Evolutionary conservation across 1,284 basidiomycete species (phyloP).

Genomic region (Peniophora sp.): DNA sequence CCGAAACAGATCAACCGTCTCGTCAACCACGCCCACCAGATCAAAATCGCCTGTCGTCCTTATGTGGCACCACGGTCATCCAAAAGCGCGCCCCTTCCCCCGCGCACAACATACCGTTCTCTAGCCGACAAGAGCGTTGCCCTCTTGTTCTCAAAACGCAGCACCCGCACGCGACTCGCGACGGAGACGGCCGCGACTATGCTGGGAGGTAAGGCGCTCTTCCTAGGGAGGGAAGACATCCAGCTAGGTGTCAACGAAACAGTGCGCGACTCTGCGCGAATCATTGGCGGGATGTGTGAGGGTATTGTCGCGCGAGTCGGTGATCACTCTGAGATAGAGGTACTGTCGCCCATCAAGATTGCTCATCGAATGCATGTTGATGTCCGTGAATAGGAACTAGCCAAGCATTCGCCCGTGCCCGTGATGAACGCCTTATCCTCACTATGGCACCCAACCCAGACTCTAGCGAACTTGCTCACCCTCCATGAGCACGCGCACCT

Average conservation of each 20-base stretch:
- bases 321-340: constrained; percentile 89
- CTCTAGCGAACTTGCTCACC: constrained; percentile 89
- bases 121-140: constrained; percentile 81
- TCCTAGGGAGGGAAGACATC: constrained; percentile 86
- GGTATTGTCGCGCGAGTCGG: constrained; percentile 97
- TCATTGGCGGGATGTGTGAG: constrained; percentile 92
- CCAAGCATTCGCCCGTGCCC: constrained; percentile 83
- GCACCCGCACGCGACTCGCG: constrained; percentile 86
- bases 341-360: constrained; percentile 22
- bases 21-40: constrained; percentile 50
- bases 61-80: constrained; percentile 53
- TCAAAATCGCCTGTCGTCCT: constrained; percentile 53
- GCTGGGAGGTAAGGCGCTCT: constrained; percentile 85
- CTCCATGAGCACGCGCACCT: constrained; percentile 69
- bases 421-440: constrained; percentile 95
- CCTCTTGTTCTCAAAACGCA: constrained; percentile 88
- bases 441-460: constrained; percentile 95
- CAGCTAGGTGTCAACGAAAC: constrained; percentile 96
- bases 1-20: constrained; percentile 62
- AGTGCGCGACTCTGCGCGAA: constrained; percentile 76
- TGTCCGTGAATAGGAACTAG: constrained; percentile 58
- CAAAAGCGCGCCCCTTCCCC: constrained; percentile 24
- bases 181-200: constrained; percentile 75
- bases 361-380: too few relatives aligned
- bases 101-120: constrained; percentile 59